These are phyloP conservation scores for Strobilomyces confusus DNA, from an alignment of 768 basidiomycete species.

Conservation along the genomic window DNA sequence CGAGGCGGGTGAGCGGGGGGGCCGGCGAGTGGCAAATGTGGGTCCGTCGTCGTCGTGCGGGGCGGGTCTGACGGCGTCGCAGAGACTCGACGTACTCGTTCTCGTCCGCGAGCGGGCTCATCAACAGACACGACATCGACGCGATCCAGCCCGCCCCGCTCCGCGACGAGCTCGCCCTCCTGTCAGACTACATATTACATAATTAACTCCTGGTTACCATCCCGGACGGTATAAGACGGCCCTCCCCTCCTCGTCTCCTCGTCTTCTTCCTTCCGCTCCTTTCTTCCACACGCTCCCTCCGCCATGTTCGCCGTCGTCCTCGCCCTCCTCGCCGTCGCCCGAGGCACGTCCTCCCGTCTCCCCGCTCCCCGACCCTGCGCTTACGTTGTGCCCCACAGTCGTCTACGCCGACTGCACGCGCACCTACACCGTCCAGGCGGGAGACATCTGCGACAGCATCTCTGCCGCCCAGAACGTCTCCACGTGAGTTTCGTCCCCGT, in stretches of 20 bases:
- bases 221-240: not conserved
- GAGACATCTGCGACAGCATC: constrained; percentile 71
- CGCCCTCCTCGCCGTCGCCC: constrained; percentile 44
- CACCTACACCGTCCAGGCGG: constrained; percentile 52
- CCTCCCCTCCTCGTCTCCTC: not conserved
- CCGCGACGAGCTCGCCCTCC: constrained; percentile 29
- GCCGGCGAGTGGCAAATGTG: constrained; percentile 72
- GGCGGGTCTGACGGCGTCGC: constrained; percentile 3
- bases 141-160: constrained; percentile 77
- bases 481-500: constrained; percentile 42
- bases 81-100: constrained; percentile 74
- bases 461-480: constrained; percentile 60
- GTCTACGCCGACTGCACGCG: constrained; percentile 46
- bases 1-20: constrained; percentile 59
- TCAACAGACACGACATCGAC: constrained; percentile 62
- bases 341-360: constrained; percentile 31
- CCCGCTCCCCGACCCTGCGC: not conserved
- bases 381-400: constrained; percentile 14
- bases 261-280: constrained; percentile 15
- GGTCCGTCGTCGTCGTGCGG: constrained; percentile 19
- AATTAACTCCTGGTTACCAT: constrained; percentile 9
- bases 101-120: constrained; percentile 61
- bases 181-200: constrained; percentile 24
- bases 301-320: constrained; percentile 42
- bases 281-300: constrained; percentile 1